Evolutionary conservation across 805 yeast genomes (phyloP).

Genomic region (Monosporozyma yasuniensis): DNA sequence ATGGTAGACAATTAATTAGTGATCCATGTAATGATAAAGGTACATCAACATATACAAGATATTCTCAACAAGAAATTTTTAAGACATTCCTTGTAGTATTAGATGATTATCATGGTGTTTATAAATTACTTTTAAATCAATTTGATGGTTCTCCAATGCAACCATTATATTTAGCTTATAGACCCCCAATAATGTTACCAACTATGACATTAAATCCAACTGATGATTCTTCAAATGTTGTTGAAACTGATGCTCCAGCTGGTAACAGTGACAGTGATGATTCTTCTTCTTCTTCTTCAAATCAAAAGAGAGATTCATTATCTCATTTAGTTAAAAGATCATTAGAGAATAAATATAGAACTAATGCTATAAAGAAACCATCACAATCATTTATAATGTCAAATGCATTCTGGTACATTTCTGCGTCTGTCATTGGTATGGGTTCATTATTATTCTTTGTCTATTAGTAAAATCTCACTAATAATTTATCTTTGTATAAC

Average conservation of each 20-base stretch:
- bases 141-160: conserved; percentile 74
- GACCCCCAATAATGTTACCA: conserved; percentile 95
- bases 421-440: conserved; percentile 20
- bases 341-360: conserved; percentile 69
- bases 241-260: conserved; percentile 17
- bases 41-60: conserved; percentile 58
- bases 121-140: conserved; percentile 62
- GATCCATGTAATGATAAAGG: conserved; percentile 73
- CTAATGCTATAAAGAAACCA: conserved; percentile 45
- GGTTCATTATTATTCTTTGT: conserved; percentile 25
- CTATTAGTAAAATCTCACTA: conserved; percentile 6
- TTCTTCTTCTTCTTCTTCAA: not conserved
- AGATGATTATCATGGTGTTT: conserved; percentile 78
- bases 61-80: conserved; percentile 57
- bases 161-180: conserved; percentile 85
- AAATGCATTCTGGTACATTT: conserved; percentile 17
- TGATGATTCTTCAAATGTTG: conserved; percentile 15
- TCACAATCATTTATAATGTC: conserved; percentile 12
- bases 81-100: conserved; percentile 49
- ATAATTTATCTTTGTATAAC: not conserved
- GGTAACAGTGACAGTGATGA: not conserved
- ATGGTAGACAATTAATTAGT: conserved; percentile 84
- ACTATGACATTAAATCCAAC: conserved; percentile 88
- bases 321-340: conserved; percentile 52
- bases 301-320: conserved; percentile 27